phyloP scores from a whole-genome alignment of 2,329 filamentous ascomycete genomes.

The Colletotrichum australisinense region DNA sequence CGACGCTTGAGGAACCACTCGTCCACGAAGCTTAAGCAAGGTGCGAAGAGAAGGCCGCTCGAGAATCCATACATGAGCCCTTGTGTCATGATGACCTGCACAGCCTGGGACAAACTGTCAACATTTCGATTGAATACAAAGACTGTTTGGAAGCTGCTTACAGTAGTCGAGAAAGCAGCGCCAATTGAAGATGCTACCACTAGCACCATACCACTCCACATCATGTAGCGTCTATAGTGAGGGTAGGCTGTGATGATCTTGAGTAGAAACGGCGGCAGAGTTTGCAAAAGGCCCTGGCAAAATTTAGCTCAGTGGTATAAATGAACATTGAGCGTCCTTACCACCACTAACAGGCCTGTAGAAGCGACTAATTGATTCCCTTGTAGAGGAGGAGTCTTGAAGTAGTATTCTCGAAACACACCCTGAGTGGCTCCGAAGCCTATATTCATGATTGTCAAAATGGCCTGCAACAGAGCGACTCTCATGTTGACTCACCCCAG shows the following conservation, averaged over 20 bases:
- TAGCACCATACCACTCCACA: slow-evolving; percentile 16
- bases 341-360: slow-evolving; percentile 12
- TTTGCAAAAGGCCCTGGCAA: neutral
- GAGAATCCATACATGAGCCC: slow-evolving; percentile 17
- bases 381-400: slow-evolving; percentile 13
- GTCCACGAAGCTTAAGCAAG: slow-evolving; percentile 48
- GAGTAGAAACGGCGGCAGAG: slow-evolving; percentile 4
- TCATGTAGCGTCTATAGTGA: neutral
- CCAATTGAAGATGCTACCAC: slow-evolving; percentile 12
- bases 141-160: neutral
- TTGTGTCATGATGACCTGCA: slow-evolving; percentile 17
- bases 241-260: neutral
- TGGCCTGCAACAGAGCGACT: too few relatives aligned
- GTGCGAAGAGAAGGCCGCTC: slow-evolving; percentile 50
- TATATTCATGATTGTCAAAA: neutral
- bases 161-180: slow-evolving; percentile 10
- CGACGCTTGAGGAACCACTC: slow-evolving; percentile 55
- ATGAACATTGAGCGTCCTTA: neutral
- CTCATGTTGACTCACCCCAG: neutral
- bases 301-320: neutral
- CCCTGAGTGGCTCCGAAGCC: slow-evolving; percentile 22
- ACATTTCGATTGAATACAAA: neutral
- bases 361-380: slow-evolving; percentile 17
- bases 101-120: neutral
- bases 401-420: slow-evolving; percentile 17